Conservation (phyloP, 306 rosid species). For the Alnus rubra region DNA sequence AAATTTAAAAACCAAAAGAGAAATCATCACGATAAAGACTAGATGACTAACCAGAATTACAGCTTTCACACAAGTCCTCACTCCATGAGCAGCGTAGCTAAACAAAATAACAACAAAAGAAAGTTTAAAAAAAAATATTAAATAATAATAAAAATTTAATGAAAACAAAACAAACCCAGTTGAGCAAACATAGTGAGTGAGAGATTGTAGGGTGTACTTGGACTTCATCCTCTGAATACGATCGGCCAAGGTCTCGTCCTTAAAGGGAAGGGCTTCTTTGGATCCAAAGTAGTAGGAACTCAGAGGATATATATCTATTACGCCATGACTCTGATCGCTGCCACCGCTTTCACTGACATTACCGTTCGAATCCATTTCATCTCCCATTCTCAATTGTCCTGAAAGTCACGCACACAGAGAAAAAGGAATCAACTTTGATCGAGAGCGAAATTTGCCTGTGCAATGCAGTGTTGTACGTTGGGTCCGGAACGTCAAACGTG, state of each 20-base stretch:
- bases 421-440: not conserved
- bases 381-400: conserved; percentile 42
- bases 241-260: conserved; percentile 50
- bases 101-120: not conserved
- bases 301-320: conserved; percentile 63
- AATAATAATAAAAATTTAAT: no score
- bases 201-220: conserved; percentile 41
- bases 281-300: conserved; percentile 75
- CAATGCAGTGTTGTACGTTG: not conserved
- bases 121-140: not conserved
- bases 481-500: conserved; percentile 27
- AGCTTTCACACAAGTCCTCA: conserved; percentile 76
- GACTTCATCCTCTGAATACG: conserved; percentile 57
- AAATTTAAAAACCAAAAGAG: not conserved
- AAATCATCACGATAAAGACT: not conserved
- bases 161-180: not conserved
- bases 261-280: conserved; percentile 52
- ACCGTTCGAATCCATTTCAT: conserved; percentile 22
- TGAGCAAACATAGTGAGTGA: not conserved
- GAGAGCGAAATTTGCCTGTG: not conserved
- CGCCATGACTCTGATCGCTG: conserved; percentile 20
- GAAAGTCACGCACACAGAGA: not conserved
- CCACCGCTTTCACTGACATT: conserved; percentile 11
- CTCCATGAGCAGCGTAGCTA: conserved; percentile 73
- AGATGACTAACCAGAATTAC: conserved; percentile 65